Base-by-base conservation (phyloP, 495 filamentous ascomycete genomes). In the Pseudoneurospora amorphoporcata region DNA sequence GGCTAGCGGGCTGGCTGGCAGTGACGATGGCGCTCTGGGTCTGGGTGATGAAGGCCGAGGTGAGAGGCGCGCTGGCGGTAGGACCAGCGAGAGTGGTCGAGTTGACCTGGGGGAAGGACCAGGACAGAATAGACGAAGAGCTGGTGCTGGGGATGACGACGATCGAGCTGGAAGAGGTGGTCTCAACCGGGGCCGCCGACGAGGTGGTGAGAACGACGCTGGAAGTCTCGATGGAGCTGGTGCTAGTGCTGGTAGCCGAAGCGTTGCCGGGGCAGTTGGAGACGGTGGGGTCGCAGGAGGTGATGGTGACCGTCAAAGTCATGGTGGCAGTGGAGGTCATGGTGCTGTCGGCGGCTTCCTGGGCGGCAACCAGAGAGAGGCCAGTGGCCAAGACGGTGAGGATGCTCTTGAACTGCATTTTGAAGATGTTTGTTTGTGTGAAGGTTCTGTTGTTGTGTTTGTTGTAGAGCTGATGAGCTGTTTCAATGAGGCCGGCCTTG, bases 271-370 rank as follows among this genome's bases (percentile, higher is more conserved):
- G 81, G 83, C 87, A 83, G 71, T 79, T 76, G 69, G 85, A 80
- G 77, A 79, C 78, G 41, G 79, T 81, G 9, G 83, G 81, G 76
- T 81, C 83, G 81, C 84, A 84, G 78, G 81, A 73, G 71, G 83
- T 84, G 75, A 86, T 82, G 75, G 85, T 86, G 77, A 84, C 75
- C 39, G 83, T 84, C 70, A 80, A 74, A 41, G 84, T 84, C 75
- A 83, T 73, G 72, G 82, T 83, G 70, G 79, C 77, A 37, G 83
- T 84, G 72, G 82, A 81, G 58, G 84, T 84, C 42, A 79, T 79
- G 68, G 79, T 83, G 73, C 72, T 79, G 58, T 73, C 77, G 68
- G 76, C 72, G 65, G 43, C 71, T 53, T 77, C 76, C 58, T 79
- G 39, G 40, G 77, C 78, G 72, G 74, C 69, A 39, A 74, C 78